These are phyloP conservation scores for Zygosaccharomyces rouxii DNA, from an alignment of 805 yeast genomes.

Conservation along the genomic window DNA sequence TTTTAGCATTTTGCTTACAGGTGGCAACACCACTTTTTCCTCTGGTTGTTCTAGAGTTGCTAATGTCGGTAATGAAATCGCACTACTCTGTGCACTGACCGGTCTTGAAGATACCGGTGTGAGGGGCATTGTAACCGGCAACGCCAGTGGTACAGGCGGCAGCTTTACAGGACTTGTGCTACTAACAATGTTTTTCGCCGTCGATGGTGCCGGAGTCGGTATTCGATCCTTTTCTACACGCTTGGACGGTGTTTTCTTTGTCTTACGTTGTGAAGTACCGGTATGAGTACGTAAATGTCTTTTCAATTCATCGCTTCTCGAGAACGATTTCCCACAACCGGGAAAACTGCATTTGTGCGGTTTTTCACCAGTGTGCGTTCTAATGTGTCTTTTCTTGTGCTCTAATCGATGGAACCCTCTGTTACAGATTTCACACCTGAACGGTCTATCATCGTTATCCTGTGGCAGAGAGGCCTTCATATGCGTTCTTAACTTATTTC, in stretches of 20 bases:
- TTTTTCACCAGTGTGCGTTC: slow-evolving; percentile 91
- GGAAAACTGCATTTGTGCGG: slow-evolving; percentile 82
- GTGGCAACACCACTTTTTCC: slow-evolving; percentile 24
- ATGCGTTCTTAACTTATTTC: not conserved
- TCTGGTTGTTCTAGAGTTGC: slow-evolving; percentile 12
- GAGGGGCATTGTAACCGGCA: slow-evolving; percentile 10
- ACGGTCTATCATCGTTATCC: slow-evolving; percentile 51
- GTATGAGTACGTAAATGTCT: slow-evolving; percentile 79
- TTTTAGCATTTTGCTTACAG: slow-evolving; percentile 25
- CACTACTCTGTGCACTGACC: slow-evolving; percentile 20
- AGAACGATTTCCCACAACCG: slow-evolving; percentile 73
- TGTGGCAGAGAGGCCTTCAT: slow-evolving; percentile 9
- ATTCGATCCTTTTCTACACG: slow-evolving; percentile 7
- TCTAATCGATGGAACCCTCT: slow-evolving; percentile 85
- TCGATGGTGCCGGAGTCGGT: not conserved
- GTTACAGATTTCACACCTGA: slow-evolving; percentile 77
- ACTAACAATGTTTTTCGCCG: not conserved
- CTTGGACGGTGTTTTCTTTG: slow-evolving; percentile 28
- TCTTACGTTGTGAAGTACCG: slow-evolving; percentile 47
- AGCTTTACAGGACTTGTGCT: not conserved
- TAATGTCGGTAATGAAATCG: slow-evolving; percentile 17
- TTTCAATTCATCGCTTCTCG: slow-evolving; percentile 79
- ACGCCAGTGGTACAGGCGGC: slow-evolving; percentile 3
- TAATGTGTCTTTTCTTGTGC: slow-evolving; percentile 84
- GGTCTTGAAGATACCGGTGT: slow-evolving; percentile 17